Conservation (phyloP, 306 rosid species). For the Alnus glutinosa region DNA sequence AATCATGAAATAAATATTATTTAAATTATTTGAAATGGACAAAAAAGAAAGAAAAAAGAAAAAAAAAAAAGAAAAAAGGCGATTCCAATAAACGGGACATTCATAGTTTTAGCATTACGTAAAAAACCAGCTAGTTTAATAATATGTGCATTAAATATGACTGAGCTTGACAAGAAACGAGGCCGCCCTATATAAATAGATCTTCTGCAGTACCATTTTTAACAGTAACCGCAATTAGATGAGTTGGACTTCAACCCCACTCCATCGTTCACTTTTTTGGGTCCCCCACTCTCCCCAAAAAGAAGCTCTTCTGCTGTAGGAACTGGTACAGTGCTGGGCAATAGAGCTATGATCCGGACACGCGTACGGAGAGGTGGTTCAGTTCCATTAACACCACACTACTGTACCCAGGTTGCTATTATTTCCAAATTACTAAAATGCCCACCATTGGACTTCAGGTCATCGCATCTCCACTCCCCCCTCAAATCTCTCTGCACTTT, state of each 20-base stretch:
- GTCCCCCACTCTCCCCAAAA: neutral
- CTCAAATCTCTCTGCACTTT: constrained; percentile 4
- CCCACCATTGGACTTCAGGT: constrained; percentile 24
- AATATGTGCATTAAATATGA: neutral
- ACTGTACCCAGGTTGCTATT: neutral
- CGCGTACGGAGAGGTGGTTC: neutral
- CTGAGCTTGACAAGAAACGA: neutral
- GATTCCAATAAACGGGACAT: no score
- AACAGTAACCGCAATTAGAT: neutral
- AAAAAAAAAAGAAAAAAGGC: no score
- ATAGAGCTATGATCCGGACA: neutral
- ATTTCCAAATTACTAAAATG: constrained; percentile 1
- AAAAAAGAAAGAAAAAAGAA: no score
- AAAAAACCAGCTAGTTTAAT: neutral
- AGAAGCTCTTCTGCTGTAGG: neutral
- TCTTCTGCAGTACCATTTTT: neutral
- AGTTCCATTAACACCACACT: neutral
- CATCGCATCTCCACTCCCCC: neutral
- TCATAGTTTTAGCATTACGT: no score
- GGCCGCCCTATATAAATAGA: neutral
- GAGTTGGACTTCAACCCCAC: neutral
- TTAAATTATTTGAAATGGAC: no score
- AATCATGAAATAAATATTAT: no score
- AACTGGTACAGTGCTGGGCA: neutral
- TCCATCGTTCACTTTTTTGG: no score